Evolutionary conservation across 805 yeast species (phyloP).

Genomic region (Wickerhamiella nectarea): DNA sequence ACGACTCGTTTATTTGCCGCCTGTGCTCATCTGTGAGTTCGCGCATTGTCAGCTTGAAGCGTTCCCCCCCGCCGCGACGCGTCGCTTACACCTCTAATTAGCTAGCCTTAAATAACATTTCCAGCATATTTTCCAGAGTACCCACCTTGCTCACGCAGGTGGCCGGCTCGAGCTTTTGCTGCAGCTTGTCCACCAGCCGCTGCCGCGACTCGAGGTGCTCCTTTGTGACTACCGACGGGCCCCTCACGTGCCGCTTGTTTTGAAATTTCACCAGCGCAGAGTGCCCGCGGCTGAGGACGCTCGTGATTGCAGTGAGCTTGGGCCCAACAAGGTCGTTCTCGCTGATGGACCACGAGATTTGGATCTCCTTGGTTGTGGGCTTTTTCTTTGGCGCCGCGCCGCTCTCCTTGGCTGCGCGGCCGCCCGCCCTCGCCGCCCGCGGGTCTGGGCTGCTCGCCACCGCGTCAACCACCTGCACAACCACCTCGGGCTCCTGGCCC

Average conservation of each 20-base stretch:
- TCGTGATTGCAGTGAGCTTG: slow-evolving; percentile 23
- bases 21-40: slow-evolving; percentile 51
- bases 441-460: too few relatives aligned
- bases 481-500: slow-evolving; percentile 17
- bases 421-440: too few relatives aligned
- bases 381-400: slow-evolving; percentile 10
- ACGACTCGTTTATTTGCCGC: slow-evolving; percentile 86
- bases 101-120: neutral
- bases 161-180: neutral
- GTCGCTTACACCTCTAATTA: neutral
- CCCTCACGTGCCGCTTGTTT: slow-evolving; percentile 10
- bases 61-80: too few relatives aligned
- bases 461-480: slow-evolving; percentile 17
- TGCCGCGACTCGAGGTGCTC: slow-evolving; percentile 12
- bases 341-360: slow-evolving; percentile 25
- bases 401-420: slow-evolving; percentile 2
- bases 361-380: slow-evolving; percentile 19
- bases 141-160: neutral
- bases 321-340: slow-evolving; percentile 23
- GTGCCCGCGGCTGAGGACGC: slow-evolving; percentile 23
- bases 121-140: neutral
- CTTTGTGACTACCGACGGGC: slow-evolving; percentile 17
- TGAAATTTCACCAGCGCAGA: slow-evolving; percentile 20
- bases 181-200: slow-evolving; percentile 6
- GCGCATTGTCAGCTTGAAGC: neutral